Evolutionary conservation across 805 yeast genomes (phyloP).

Genomic region (Saccharomycopsis sp.): DNA sequence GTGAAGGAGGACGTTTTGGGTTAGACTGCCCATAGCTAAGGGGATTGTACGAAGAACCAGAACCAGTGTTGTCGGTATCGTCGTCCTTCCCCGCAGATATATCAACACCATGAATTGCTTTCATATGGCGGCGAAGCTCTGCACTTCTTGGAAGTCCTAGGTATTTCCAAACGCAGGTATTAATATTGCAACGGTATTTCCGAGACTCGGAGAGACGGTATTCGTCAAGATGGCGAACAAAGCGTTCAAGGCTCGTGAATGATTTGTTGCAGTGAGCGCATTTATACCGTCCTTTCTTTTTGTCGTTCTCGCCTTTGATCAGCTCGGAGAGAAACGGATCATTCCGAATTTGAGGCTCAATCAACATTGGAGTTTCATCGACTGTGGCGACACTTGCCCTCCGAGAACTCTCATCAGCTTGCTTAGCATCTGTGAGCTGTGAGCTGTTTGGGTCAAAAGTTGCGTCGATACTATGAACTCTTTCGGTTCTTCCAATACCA

Average conservation of each 20-base stretch:
- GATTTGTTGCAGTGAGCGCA: conserved; percentile 41
- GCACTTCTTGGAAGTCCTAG: conserved; percentile 43
- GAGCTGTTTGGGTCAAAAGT: not conserved
- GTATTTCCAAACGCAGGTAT: conserved; percentile 42
- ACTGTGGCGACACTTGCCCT: not conserved
- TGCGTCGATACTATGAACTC: not conserved
- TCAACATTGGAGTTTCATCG: not conserved
- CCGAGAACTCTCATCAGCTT: not conserved
- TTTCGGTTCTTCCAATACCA: not conserved
- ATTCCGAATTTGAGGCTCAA: not conserved
- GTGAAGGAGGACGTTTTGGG: no score
- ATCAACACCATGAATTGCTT: conserved; percentile 34
- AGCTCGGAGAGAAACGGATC: not conserved
- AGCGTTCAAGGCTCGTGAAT: conserved; percentile 33
- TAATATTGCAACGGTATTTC: conserved; percentile 39
- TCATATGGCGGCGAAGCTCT: conserved; percentile 44
- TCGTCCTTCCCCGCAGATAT: not conserved
- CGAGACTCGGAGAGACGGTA: conserved; percentile 29
- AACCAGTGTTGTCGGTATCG: not conserved
- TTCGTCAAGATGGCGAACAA: conserved; percentile 40
- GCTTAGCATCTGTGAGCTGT: not conserved
- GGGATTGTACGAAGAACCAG: no score
- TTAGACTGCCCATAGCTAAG: no score
- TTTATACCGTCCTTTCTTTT: conserved; percentile 35
- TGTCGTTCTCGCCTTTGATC: conserved; percentile 21